phyloP scores from a whole-genome alignment of 768 basidiomycete species.

The Suillus paluster region DNA sequence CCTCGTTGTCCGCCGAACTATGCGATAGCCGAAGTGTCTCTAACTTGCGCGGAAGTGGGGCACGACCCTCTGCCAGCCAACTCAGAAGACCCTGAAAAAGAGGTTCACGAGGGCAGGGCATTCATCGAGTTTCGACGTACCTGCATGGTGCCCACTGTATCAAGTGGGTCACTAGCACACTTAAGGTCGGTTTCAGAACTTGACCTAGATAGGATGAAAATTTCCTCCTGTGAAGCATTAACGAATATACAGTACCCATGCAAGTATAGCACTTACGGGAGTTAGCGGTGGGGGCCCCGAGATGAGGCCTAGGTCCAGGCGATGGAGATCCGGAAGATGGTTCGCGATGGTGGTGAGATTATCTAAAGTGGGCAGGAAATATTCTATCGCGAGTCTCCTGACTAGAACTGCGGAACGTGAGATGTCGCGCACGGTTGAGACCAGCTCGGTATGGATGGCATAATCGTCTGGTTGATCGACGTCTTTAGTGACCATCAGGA shows the following conservation, averaged over 20 bases:
- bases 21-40: background rate
- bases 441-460: background rate
- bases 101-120: background rate
- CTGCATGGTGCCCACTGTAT: background rate
- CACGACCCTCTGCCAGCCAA: background rate
- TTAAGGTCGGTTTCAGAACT: background rate
- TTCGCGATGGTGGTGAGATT: background rate
- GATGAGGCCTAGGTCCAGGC: constrained; percentile 1
- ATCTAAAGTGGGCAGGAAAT: background rate
- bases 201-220: background rate
- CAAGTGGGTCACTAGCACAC: background rate
- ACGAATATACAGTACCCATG: background rate
- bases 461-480: background rate
- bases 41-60: background rate
- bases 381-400: background rate
- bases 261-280: background rate
- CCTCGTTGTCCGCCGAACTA: background rate
- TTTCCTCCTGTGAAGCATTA: background rate
- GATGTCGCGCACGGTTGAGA: background rate
- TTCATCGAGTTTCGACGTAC: background rate
- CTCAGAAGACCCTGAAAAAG: background rate
- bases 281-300: background rate
- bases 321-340: background rate
- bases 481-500: background rate
- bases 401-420: background rate